Conservation (phyloP, 345 rosid species). For the Viola odorata region DNA sequence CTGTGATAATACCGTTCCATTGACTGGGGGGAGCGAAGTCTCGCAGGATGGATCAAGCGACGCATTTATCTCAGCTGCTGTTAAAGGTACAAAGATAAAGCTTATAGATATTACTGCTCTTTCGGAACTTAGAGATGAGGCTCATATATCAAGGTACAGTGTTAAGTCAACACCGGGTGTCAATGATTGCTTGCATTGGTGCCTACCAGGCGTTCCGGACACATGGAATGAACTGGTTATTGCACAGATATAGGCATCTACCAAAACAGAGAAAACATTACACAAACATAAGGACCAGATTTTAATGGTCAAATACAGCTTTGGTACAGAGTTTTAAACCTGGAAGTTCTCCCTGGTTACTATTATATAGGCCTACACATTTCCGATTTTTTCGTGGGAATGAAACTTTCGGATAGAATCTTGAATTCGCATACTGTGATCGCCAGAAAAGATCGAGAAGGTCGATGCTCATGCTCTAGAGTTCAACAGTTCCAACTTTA, state of each 20-base stretch:
- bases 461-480: no score
- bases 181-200: constrained; percentile 92
- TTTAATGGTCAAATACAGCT: no score
- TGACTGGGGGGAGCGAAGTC: constrained; percentile 38
- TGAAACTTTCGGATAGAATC: no score
- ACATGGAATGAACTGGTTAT: constrained; percentile 16
- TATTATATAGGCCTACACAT: no score
- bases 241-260: constrained; percentile 9
- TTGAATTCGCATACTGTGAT: no score
- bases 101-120: constrained; percentile 23
- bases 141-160: constrained; percentile 30
- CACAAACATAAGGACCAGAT: no score
- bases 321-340: no score
- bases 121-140: constrained; percentile 25
- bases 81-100: constrained; percentile 20
- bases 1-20: constrained; percentile 38
- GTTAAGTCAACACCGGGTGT: constrained; percentile 35
- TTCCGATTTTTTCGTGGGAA: no score
- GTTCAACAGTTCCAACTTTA: no score
- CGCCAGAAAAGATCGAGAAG: no score
- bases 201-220: constrained; percentile 46
- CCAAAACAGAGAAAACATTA: no score
- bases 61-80: constrained; percentile 7
- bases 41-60: constrained; percentile 16
- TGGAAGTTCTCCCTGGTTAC: no score